These are phyloP conservation scores for Aurifilum marmelostoma DNA, from an alignment of 2,329 filamentous ascomycete genomes.

Conservation along the genomic window DNA sequence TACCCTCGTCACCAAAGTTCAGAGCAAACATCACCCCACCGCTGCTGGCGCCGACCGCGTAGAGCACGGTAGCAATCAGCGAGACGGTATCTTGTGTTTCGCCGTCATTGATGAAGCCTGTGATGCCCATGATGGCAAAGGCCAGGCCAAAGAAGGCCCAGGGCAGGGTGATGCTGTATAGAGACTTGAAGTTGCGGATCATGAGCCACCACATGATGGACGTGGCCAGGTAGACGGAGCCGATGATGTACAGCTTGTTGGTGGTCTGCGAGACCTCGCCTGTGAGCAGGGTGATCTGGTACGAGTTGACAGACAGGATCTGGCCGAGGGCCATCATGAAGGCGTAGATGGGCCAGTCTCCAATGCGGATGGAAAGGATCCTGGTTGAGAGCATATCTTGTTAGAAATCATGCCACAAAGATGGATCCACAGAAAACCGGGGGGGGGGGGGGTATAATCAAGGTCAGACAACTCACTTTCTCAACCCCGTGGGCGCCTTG, in stretches of 20 bases:
- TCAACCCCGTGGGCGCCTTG: slow-evolving; percentile 58
- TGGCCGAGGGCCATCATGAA: slow-evolving; percentile 65
- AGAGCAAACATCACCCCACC: slow-evolving; percentile 69
- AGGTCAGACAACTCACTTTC: slow-evolving; percentile 45
- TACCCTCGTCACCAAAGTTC: slow-evolving; percentile 64
- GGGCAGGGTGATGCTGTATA: slow-evolving; percentile 60
- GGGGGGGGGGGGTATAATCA: no score
- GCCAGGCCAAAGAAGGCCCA: slow-evolving; percentile 66
- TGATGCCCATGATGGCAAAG: slow-evolving; percentile 64
- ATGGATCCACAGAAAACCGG: no score
- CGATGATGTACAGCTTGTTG: slow-evolving; percentile 62
- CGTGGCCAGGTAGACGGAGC: slow-evolving; percentile 60
- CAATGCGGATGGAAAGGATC: slow-evolving; percentile 55
- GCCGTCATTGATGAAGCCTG: slow-evolving; percentile 52
- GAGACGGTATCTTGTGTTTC: slow-evolving; percentile 52
- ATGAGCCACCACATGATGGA: slow-evolving; percentile 66
- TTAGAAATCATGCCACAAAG: neutral
- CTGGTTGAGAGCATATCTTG: slow-evolving; percentile 13
- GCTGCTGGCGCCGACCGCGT: slow-evolving; percentile 64
- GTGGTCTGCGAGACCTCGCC: slow-evolving; percentile 64
- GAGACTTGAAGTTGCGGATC: slow-evolving; percentile 60
- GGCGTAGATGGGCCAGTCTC: slow-evolving; percentile 67
- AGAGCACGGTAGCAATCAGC: slow-evolving; percentile 63
- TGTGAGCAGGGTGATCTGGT: slow-evolving; percentile 68
- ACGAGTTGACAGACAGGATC: slow-evolving; percentile 67